Evolutionary conservation across 2,329 filamentous ascomycete species (phyloP).

Genomic region (Claviceps sp.): DNA sequence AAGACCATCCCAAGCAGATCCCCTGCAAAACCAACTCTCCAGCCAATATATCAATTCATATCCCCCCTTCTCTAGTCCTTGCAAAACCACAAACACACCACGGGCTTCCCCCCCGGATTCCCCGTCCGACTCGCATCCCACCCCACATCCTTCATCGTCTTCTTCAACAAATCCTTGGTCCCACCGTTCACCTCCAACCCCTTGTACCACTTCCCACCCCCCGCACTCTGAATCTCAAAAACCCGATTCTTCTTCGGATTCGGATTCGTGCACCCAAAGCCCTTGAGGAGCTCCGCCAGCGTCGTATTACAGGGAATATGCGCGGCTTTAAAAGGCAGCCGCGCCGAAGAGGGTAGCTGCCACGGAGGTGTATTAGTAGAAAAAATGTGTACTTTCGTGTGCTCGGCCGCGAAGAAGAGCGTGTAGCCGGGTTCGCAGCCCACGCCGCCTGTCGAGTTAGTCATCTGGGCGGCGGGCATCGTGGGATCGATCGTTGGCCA

Average conservation of each 20-base stretch:
- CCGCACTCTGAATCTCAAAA: slow-evolving; percentile 41
- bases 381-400: slow-evolving; percentile 48
- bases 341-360: slow-evolving; percentile 29
- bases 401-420: slow-evolving; percentile 44
- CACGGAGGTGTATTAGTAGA: slow-evolving; percentile 38
- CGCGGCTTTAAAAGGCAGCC: slow-evolving; percentile 33
- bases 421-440: slow-evolving; percentile 50
- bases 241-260: slow-evolving; percentile 40
- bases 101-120: slow-evolving; percentile 31
- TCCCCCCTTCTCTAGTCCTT: slow-evolving; percentile 25
- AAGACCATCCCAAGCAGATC: too few species aligned
- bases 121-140: slow-evolving; percentile 43
- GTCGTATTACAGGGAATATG: slow-evolving; percentile 40
- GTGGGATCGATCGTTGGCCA: slow-evolving; percentile 29
- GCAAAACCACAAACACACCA: slow-evolving; percentile 48
- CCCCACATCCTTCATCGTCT: slow-evolving; percentile 41
- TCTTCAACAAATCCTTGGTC: slow-evolving; percentile 32
- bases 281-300: slow-evolving; percentile 42
- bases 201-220: slow-evolving; percentile 45
- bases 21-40: too few species aligned
- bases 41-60: too few species aligned
- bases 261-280: slow-evolving; percentile 43
- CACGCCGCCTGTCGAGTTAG: slow-evolving; percentile 42
- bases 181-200: slow-evolving; percentile 38
- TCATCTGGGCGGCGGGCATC: slow-evolving; percentile 40